phyloP scores from a whole-genome alignment of 1,139 yeast species.

The Sugiyamaella castrensis region DNA sequence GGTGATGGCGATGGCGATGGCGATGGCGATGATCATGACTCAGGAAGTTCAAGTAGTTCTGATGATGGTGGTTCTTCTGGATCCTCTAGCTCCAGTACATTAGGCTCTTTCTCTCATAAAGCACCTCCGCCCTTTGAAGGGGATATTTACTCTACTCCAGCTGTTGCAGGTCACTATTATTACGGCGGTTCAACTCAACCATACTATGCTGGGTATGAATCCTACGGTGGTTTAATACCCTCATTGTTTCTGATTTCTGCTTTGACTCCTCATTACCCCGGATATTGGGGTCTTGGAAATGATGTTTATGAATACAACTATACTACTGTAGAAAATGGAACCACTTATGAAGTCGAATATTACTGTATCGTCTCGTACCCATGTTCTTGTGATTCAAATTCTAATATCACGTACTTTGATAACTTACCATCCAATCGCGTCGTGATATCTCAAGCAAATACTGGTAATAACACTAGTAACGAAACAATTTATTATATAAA shows the following conservation, averaged over 20 bases:
- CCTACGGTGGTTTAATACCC: constrained; percentile 24
- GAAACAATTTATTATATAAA: constrained; percentile 21
- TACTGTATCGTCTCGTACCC: constrained; percentile 26
- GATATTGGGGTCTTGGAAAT: constrained; percentile 26
- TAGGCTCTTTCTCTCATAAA: neutral
- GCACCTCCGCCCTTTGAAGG: constrained; percentile 8
- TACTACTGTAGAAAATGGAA: constrained; percentile 25
- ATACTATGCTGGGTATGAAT: constrained; percentile 26
- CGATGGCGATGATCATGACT: constrained; percentile 7
- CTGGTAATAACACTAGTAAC: constrained; percentile 9
- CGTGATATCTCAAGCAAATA: constrained; percentile 3
- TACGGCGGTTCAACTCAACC: constrained; percentile 29
- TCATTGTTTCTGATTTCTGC: constrained; percentile 14
- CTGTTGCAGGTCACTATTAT: constrained; percentile 13
- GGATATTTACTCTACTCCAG: neutral
- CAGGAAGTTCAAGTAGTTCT: constrained; percentile 10
- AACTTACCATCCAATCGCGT: constrained; percentile 20
- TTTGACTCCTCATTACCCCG: constrained; percentile 20
- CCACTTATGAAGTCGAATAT: constrained; percentile 25
- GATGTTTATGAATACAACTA: constrained; percentile 25
- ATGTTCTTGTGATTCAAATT: constrained; percentile 27
- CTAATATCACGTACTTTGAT: constrained; percentile 21
- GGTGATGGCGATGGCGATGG: constrained; percentile 18
- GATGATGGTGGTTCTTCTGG: constrained; percentile 11
- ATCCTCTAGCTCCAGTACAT: constrained; percentile 3